Evolutionary conservation across 768 basidiomycete genomes (phyloP), one percentile per base, ranked within the genome.

Genomic region (Tylopilus cervinicoccineus): DNA sequence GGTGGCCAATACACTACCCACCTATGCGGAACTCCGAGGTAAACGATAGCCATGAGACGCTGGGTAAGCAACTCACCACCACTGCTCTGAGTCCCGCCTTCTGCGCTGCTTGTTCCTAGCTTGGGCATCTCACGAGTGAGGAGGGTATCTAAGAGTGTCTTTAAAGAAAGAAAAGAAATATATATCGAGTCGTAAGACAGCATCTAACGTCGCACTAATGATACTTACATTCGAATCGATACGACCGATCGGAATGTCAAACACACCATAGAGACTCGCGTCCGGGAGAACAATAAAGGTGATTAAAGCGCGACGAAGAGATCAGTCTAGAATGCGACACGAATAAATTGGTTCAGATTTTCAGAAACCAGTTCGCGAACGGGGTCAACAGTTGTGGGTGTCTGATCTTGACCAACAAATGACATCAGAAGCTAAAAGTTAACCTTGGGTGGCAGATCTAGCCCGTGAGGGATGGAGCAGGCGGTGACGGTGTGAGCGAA

Each of bases 291-390:
- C 38, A 6, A 62, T 11, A 52, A 70, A 70, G 0, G 65, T 55
- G 28, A 78, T 71, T 23, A 81, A 57, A 57, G 80, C 77, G 5
- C 26, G 5, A 47, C 22, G 6, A 52, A 34, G n/a, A 52, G n/a
- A 16, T 29, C 47, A 0, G 51, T 39, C 22, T 50, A 47, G 22
- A 52, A 39, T 9, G 47, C 42, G n/a, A 36, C 51, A 10, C 47
- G 41, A 19, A 49, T 49, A 7, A 52, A n/a, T 22, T 31, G 34
- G 26, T 49, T 49, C 17, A 51, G 10, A 14, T 53, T 65, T 72
- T 17, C 65, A 66, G 61, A 78, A 77, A 19, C 80, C 79, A 14
- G 79, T 80, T 46, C 73, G 69, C 6, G 73, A 72, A 28, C 41
- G 47, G n/a, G n/a, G n/a, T n/a, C n/a, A n/a, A n/a, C n/a, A n/a